These are phyloP conservation scores for Fusarium domesticum DNA, from an alignment of 2,329 filamentous ascomycete genomes.

Conservation along the genomic window DNA sequence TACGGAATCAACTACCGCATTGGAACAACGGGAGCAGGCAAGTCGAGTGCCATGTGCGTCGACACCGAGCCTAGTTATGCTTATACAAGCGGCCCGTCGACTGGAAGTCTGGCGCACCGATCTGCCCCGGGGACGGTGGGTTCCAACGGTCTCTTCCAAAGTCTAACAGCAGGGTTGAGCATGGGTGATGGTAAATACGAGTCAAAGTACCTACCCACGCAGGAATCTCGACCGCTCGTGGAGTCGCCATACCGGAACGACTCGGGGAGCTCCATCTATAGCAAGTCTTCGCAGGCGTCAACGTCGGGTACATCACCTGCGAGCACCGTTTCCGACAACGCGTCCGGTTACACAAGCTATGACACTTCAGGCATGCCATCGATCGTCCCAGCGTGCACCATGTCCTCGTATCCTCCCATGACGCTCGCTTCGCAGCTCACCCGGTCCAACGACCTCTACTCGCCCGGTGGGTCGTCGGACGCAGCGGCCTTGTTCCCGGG, in stretches of 20 bases:
- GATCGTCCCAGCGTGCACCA: neutral
- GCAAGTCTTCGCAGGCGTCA: constrained; percentile 16
- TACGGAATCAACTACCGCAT: constrained; percentile 32
- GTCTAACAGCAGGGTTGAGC: constrained; percentile 13
- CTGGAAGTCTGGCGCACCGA: constrained; percentile 17
- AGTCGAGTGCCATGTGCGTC: constrained; percentile 24
- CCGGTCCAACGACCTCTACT: constrained; percentile 20
- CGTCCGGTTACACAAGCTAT: constrained; percentile 26
- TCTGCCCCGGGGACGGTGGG: constrained; percentile 12
- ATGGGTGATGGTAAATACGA: constrained; percentile 10
- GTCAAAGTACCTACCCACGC: constrained; percentile 18
- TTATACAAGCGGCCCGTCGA: constrained; percentile 19
- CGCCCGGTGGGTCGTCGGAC: constrained; percentile 16
- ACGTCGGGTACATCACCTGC: constrained; percentile 19
- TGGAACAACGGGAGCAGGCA: constrained; percentile 14
- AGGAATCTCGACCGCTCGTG: constrained; percentile 2
- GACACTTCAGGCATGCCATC: constrained; percentile 19
- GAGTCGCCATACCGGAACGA: constrained; percentile 27
- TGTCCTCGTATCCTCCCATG: constrained; percentile 19
- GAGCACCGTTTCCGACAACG: constrained; percentile 21
- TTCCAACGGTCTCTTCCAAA: constrained; percentile 20
- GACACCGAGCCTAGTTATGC: constrained; percentile 29
- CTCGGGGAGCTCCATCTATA: constrained; percentile 26
- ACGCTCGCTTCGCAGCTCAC: constrained; percentile 16
- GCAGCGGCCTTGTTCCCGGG: constrained; percentile 9